Evolutionary conservation across 163 green algal species (phyloP).

Genomic region (Chlamydomonas reinhardtii): DNA sequence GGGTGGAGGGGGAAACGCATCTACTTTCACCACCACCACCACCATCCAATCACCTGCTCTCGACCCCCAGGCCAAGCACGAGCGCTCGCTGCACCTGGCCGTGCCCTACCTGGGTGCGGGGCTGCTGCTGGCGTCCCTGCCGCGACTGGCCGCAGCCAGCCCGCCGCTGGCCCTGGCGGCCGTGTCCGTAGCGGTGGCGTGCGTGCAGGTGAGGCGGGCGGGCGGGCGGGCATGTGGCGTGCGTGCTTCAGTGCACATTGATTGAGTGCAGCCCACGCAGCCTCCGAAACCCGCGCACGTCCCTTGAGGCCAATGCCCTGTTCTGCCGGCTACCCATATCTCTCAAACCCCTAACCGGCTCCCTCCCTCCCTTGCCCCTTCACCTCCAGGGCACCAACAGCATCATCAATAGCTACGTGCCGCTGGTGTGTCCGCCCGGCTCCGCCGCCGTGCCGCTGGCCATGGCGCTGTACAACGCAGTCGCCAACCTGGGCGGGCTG

Average conservation of each 20-base stretch:
- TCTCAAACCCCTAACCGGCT: no score
- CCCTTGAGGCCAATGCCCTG: no score
- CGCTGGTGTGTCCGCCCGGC: conserved; percentile 4
- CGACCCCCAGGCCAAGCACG: conserved; percentile 32
- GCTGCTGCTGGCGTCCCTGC: conserved; percentile 49
- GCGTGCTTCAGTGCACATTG: background rate
- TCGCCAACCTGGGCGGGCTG: conserved; percentile 53
- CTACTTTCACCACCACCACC: no score
- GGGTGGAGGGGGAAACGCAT: no score
- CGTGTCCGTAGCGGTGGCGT: conserved; percentile 33
- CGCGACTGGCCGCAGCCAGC: conserved; percentile 17
- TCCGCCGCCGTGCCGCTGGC: conserved; percentile 20
- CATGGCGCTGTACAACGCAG: conserved; percentile 57
- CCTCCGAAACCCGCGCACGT: no score
- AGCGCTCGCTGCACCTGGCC: conserved; percentile 53
- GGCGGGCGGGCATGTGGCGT: no score
- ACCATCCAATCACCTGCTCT: background rate
- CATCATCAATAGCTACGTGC: conserved; percentile 52
- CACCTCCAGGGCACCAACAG: conserved; percentile 47
- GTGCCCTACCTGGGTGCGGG: conserved; percentile 49
- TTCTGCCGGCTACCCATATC: no score
- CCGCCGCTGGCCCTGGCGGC: conserved; percentile 16
- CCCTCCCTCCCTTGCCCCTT: background rate
- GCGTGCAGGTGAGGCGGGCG: conserved; percentile 32
- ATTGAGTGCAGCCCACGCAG: no score